These are phyloP conservation scores for Pholiota conissans DNA, from an alignment of 768 basidiomycete genomes.

Conservation along the genomic window DNA sequence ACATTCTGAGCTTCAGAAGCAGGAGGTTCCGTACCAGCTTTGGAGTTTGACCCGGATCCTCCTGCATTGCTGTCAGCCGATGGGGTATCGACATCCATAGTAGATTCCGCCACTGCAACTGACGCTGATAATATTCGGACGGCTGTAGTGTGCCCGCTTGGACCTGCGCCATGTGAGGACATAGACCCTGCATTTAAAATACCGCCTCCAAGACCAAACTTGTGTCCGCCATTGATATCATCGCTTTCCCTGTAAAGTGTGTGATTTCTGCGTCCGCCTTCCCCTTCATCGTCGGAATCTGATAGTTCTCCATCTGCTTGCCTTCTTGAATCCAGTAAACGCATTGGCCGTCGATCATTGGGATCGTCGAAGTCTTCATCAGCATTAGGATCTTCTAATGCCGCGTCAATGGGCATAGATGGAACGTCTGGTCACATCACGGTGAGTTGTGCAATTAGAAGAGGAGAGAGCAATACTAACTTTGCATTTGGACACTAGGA, in stretches of 20 bases:
- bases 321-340: conserved; percentile 76
- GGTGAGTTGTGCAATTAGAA: neutral
- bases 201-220: conserved; percentile 68
- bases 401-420: conserved; percentile 77
- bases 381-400: conserved; percentile 75
- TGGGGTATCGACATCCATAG: conserved; percentile 47
- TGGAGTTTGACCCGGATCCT: conserved; percentile 2
- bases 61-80: conserved; percentile 29
- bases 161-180: conserved; percentile 71
- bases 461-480: conserved; percentile 39
- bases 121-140: conserved; percentile 37
- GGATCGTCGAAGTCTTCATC: conserved; percentile 83
- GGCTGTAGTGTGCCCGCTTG: conserved; percentile 66
- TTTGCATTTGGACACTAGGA: conserved; percentile 89
- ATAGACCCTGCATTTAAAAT: conserved; percentile 66
- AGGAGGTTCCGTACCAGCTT: neutral
- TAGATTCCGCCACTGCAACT: conserved; percentile 23
- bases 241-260: conserved; percentile 54
- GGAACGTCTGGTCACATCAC: conserved; percentile 66
- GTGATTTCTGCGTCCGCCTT: conserved; percentile 78
- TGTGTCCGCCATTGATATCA: conserved; percentile 43
- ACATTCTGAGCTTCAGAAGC: neutral
- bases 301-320: conserved; percentile 90
- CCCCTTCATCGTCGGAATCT: conserved; percentile 97
- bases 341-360: conserved; percentile 73